Base-by-base conservation (phyloP, 345 rosid genomes). In the Lepidium didymum region DNA sequence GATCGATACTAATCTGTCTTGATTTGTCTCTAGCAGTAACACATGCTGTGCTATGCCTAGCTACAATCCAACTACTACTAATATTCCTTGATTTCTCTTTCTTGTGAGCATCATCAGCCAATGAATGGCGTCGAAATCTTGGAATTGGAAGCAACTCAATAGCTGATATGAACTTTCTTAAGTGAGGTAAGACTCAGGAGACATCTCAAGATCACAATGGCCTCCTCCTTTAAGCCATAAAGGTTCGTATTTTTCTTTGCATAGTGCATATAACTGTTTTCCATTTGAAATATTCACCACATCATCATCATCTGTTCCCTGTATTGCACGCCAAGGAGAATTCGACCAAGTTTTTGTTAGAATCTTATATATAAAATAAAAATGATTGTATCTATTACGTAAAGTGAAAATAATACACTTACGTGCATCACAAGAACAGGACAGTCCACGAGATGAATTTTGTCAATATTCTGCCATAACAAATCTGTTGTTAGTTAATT, bases 361-460 rank as follows among this genome's bases (percentile, higher is more conserved):
- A 56, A 62, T 42, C 2, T 46, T 46, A 53, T 49, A 23, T 10
- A 29, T 23, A 54, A 13, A 44, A 29, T 49, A 49, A 23, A 21
- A 38, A 38, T 25, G 16, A 23, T 9, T 49, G 38, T 25, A 51
- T 27, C 12, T 41, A 7, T 35, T 10, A 10, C 29, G 25, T 18
- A 14, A 37, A 37, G 27, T 8, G 29, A 54, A 57, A 43, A 10
- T 18, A 43, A 10, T 18, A 21, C 12, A 79, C 90, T 85, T 66
- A 90, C 97, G 77, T 93, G 98, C 74, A 93, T 93, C 18, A 93
- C 89, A 34, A 93, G 89, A 72, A 93, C 92, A 0, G 97, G 98
- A 80, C 96, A 90, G 8, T 64, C 73, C 34, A 93, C 83, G 0
- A 76, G 82, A 1, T 81, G 88, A 45, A 93, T 88, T 78, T 93